Base-by-base conservation (phyloP, 2,329 filamentous ascomycete species). In the Colletotrichum sp. region DNA sequence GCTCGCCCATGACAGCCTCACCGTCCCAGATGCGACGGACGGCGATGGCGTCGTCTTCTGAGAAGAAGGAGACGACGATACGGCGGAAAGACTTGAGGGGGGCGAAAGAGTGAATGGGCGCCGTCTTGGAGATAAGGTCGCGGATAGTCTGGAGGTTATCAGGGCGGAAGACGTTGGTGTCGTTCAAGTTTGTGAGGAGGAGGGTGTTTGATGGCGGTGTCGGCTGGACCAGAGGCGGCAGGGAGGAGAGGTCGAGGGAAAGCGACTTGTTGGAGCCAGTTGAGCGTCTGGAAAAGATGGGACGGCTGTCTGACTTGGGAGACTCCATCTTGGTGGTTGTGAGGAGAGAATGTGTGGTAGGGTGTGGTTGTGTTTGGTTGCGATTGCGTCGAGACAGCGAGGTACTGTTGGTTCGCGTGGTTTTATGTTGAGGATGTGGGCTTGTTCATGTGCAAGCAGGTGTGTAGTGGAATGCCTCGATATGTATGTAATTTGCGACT, bases 11-110 rank as follows among this genome's bases (percentile, higher is more conserved):
- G 79, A 96, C 89, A 28, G 87, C 87, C 85, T 96, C 93, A 80
- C 93, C 93, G 81, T 97, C 94, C 85, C 95, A 94, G 71, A 93
- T 88, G 79, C 92, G 88, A 78, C 94, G 93, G 72, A 96, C 93
- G 72, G 89, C 88, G 80, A 95, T 92, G 72, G 95, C 94, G 70
- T 93, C 91, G 69, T 93, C 90, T 80, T 90, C 88, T 76, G 92
- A 91, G 84, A 90, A 93, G 88, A 97, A 96, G 79, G 94, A 95
- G 77, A 95, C 92, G 80, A 96, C 89, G 81, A 97, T 95, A 83
- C 95, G 93, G 78, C 93, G 92, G 89, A 97, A 95, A 8, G 94
- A 96, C 84, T 95, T 95, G 77, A 97, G 90, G 1, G 95, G 95
- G 13, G 94, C 92, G 90, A 95, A 97, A 75, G 93, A 92, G 85